Evolutionary conservation across 2,329 filamentous ascomycete species (phyloP).

Genomic region (Botryotinia narcissicola): DNA sequence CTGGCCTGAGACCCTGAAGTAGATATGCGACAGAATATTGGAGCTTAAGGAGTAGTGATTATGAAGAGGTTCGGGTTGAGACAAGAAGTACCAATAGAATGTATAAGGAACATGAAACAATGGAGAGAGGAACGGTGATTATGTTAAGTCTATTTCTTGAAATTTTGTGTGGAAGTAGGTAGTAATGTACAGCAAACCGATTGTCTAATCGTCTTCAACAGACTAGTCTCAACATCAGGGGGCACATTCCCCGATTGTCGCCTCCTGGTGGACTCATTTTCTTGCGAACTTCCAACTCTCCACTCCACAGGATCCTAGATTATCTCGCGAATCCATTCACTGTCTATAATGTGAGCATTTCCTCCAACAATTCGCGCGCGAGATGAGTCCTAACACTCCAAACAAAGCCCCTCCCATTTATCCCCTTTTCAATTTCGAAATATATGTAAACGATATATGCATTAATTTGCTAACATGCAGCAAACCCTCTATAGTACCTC

Average conservation of each 20-base stretch:
- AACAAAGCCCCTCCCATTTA: background rate
- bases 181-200: background rate
- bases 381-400: background rate
- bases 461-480: background rate
- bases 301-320: background rate
- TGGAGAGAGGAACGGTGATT: background rate
- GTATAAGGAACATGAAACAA: background rate
- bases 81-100: background rate
- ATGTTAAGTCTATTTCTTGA: background rate
- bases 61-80: background rate
- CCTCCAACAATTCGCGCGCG: accelerated
- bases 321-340: background rate
- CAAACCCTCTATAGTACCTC: background rate
- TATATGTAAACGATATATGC: background rate
- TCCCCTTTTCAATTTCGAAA: background rate
- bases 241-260: background rate
- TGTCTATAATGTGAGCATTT: background rate
- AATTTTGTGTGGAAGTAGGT: background rate
- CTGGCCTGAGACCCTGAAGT: background rate
- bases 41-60: background rate
- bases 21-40: background rate
- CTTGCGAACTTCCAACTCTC: background rate
- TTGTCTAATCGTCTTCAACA: background rate
- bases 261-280: background rate
- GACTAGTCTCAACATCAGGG: background rate